Evolutionary conservation across 2,329 filamentous ascomycete species (phyloP), one percentile per base, ranked within the genome.

Genomic region (Graphilbum ipis-grandicollis): DNA sequence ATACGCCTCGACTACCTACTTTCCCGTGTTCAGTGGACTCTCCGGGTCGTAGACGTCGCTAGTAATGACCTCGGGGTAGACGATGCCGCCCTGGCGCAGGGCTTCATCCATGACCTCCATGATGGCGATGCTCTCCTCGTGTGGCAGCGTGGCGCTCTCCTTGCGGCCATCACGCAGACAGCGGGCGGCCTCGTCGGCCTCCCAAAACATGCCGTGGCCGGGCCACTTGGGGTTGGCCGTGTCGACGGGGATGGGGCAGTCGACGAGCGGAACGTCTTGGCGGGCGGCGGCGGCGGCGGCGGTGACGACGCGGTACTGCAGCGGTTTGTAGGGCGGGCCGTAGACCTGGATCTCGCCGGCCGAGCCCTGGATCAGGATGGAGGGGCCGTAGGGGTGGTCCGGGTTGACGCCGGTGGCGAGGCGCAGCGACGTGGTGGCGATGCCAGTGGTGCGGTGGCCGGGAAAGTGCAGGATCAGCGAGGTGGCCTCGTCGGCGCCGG

Each of bases 321-420:
- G 62, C 3, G 84, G 84, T 14, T 71, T 66, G 62, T 65, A 92
- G 0, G 80, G 73, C 2, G 77, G 76, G 23, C 74, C 75, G 48
- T 68, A 69, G 43, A 93, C 76, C 50, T 88, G 80, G 47, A 92
- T 82, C 60, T 92, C 84, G 43, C 84, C 84, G 43, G 71, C 66
- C 25, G 77, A 72, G 30, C 84, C 84, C 57, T 88, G 80, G 47
- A 93, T 82, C 44, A 80, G 75, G 51, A 88, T 77, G 15, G 75
- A 65, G 0, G 83, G 75, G 1, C 71, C 67, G 28, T 66, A 66
- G 14, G 63, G 67, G 46, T 68, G 66, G 38, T 70, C 59, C 10
- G 62, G 64, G 48, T 79, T 73, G 13, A 75, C 65, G 50, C 80
- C 67, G 32, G 71, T 68, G 39, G 60, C 59, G 22, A 79, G 59